A percentile compares a stretch with the other conserved stretches of the same genome.
Conservation (phyloP, 192 early-diverging fungal species). For the Mycoemilia scoparia region DNA sequence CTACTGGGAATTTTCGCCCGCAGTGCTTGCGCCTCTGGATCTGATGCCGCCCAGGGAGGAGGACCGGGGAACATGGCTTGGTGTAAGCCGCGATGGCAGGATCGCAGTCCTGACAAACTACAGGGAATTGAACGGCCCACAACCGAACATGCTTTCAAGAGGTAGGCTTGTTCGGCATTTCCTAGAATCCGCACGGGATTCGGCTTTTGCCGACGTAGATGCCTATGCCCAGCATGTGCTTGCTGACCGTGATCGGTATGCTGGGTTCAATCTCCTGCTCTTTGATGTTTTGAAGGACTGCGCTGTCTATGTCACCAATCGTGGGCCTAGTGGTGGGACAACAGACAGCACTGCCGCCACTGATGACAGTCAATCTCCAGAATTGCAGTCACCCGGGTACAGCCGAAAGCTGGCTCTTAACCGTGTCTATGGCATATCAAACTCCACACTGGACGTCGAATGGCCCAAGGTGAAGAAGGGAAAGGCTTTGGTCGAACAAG, state of each 20-base stretch:
- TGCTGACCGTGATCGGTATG: constrained; percentile 10
- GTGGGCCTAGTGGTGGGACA: constrained; percentile 2
- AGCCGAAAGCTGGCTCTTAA: not conserved
- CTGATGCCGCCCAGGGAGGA: constrained; percentile 6
- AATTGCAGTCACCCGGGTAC: not conserved
- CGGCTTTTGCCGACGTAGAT: not conserved
- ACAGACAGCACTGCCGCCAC: too few relatives aligned
- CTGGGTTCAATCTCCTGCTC: constrained; percentile 21
- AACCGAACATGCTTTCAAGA: constrained; percentile 12
- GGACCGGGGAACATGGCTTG: constrained; percentile 18
- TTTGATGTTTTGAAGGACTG: constrained; percentile 7
- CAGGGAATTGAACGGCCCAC: constrained; percentile 4
- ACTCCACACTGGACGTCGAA: constrained; percentile 9
- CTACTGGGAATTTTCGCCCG: constrained; percentile 5
- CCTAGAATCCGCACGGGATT: constrained; percentile 1
- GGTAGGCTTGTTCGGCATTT: constrained; percentile 20
- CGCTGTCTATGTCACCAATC: constrained; percentile 13
- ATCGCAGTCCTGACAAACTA: constrained; percentile 21
- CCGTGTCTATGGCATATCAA: constrained; percentile 10
- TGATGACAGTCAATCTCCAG: not conserved
- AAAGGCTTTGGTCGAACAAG: too few relatives aligned
- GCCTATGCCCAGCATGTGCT: constrained; percentile 9
- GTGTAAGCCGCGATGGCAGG: constrained; percentile 6
- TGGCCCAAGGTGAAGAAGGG: constrained; percentile 18
- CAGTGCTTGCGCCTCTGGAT: constrained; percentile 18